Conservation (phyloP, 2,329 filamentous ascomycete genomes). For the Colletotrichum melonis region DNA sequence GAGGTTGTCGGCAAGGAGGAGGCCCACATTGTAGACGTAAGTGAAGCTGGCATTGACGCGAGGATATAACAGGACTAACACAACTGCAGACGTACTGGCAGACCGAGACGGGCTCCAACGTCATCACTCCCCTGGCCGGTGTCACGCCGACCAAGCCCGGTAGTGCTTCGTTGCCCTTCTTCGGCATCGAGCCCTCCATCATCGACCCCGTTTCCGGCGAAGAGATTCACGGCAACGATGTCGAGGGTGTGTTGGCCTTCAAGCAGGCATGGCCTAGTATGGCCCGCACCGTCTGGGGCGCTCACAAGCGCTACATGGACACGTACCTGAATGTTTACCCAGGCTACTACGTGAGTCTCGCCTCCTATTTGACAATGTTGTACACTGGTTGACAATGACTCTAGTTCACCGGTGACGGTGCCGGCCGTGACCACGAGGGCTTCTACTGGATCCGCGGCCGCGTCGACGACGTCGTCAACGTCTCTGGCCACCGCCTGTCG, state of each 20-base stretch:
- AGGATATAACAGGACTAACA: background rate
- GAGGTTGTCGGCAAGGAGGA: conserved; percentile 94
- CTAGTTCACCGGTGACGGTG: conserved; percentile 91
- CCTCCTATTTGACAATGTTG: background rate
- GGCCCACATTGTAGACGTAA: conserved; percentile 92
- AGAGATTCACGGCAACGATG: conserved; percentile 94
- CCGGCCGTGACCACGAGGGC: conserved; percentile 94
- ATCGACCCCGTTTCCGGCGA: conserved; percentile 96
- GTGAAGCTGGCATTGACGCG: conserved; percentile 49
- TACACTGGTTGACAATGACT: background rate
- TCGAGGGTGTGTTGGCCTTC: conserved; percentile 96
- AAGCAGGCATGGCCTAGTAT: conserved; percentile 99
- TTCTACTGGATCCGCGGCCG: conserved; percentile 99
- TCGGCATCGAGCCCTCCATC: conserved; percentile 96
- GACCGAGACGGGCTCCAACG: conserved; percentile 97
- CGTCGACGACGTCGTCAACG: conserved; percentile 98
- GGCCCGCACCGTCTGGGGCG: conserved; percentile 97
- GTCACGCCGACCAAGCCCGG: conserved; percentile 97
- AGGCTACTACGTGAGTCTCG: conserved; percentile 89
- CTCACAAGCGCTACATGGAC: conserved; percentile 98
- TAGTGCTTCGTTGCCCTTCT: conserved; percentile 95
- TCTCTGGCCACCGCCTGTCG: conserved; percentile 94
- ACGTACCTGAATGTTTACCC: conserved; percentile 98
- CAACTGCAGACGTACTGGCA: conserved; percentile 93
- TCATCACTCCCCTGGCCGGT: conserved; percentile 92